Base-by-base conservation (phyloP, 1,139 yeast species). In the Sugiyamaella novakii region DNA sequence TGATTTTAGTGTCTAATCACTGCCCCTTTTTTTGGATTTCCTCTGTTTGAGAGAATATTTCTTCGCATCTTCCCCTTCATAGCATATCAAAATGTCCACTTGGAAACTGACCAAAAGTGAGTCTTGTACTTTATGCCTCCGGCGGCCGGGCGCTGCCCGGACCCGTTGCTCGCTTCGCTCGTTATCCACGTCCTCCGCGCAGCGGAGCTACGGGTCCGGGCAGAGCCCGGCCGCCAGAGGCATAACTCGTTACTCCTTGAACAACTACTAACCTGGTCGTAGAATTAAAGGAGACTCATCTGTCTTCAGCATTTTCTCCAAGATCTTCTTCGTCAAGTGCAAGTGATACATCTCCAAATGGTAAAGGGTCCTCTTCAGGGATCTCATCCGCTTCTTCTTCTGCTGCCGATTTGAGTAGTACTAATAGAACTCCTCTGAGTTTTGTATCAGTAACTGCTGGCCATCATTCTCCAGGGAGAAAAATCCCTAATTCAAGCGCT, bases 241-340 rank as follows among this genome's bases (percentile, higher is more conserved):
- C 35, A 14, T 29, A 21, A 18, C 17, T 21, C 35, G 3, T 8
- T 5, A 31, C n/a, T n/a, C 35, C 35, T 11, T 4, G 5, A 21
- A 21, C 11, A 34, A 14, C 14, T 29, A 34, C 38, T 19, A 19
- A 34, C 38, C 46, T 57, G n/a, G 49, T 12, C n/a, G 8, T 29
- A 64, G 68, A 70, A 57, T 67, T 70, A 38, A 69, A 70, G 50
- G 74, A 70, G 43, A 68, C 74, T 7, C 71, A 68, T 52, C 52
- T 70, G 51, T 59, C 70, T 47, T 54, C 65, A 30, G 57, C 68
- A 41, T 60, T 60, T 49, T 49, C 52, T 5, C 55, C 46, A 8
- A 38, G 49, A 17, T 44, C 51, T 8, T 46, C 52, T 8, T 19
- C 53, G 5, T 39, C 55, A n/a, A 36, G 47, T 6, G 12, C 17